Evolutionary conservation across 2,329 filamentous ascomycete species (phyloP).

Genomic region (Didymella exigua): DNA sequence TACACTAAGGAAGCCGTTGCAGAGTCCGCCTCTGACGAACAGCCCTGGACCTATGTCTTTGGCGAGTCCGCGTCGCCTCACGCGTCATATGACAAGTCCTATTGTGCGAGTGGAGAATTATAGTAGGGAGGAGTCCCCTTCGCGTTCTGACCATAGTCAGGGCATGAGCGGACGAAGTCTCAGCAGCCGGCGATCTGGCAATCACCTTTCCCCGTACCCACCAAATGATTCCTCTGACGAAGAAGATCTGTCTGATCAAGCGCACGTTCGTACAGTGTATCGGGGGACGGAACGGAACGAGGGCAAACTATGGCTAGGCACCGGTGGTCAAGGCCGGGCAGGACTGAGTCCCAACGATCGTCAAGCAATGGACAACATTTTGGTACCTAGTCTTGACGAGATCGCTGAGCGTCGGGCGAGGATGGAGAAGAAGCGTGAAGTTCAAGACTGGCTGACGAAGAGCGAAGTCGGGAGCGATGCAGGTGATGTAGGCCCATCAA

Average conservation of each 20-base stretch:
- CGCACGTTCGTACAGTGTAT: constrained; percentile 38
- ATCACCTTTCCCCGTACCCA: constrained; percentile 48
- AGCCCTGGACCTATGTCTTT: constrained; percentile 41
- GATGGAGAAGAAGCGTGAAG: constrained; percentile 59
- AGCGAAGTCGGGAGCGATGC: constrained; percentile 55
- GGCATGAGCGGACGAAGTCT: constrained; percentile 45
- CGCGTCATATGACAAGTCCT: constrained; percentile 45
- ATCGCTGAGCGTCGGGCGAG: constrained; percentile 54
- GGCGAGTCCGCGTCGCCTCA: constrained; percentile 34
- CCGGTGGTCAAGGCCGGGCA: constrained; percentile 48
- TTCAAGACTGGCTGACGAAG: constrained; percentile 58
- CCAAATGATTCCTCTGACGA: constrained; percentile 43
- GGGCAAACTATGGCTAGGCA: constrained; percentile 55
- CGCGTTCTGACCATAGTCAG: constrained; percentile 41
- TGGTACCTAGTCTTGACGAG: constrained; percentile 58
- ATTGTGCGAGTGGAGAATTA: constrained; percentile 49
- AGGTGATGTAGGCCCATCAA: constrained; percentile 45
- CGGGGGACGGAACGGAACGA: constrained; percentile 44
- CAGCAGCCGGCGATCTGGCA: constrained; percentile 43
- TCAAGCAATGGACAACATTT: constrained; percentile 47
- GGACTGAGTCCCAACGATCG: constrained; percentile 57
- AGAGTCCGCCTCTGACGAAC: constrained; percentile 48
- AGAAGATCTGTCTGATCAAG: constrained; percentile 33
- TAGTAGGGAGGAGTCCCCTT: constrained; percentile 44
- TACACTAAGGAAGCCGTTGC: constrained; percentile 43